Conservation (phyloP, 176 grass and related monocot genomes). For the Cenchrus purpureus region DNA sequence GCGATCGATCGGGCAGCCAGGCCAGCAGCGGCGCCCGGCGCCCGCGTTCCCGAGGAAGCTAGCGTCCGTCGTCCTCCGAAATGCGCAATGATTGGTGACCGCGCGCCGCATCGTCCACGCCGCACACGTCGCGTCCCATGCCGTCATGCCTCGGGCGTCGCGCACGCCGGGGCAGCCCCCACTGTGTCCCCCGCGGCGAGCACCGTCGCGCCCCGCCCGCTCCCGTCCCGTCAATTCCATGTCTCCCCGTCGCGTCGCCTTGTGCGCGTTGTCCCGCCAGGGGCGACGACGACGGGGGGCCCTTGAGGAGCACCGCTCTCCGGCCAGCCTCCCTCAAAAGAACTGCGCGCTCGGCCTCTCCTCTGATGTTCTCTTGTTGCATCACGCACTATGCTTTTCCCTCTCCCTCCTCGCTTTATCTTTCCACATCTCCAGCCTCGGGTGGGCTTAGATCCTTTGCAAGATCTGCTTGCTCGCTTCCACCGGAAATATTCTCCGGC, state of each 20-base stretch:
- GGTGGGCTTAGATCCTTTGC: conserved; percentile 24
- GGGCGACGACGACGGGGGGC: not conserved
- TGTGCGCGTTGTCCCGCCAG: not conserved
- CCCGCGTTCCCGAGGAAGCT: conserved; percentile 26
- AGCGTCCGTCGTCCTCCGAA: not conserved
- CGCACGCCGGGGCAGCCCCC: conserved; percentile 42
- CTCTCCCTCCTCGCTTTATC: not conserved
- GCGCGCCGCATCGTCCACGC: conserved; percentile 28
- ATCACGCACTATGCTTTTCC: conserved; percentile 25
- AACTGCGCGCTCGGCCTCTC: conserved; percentile 32
- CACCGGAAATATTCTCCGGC: conserved; percentile 47
- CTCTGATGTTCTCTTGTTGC: conserved; percentile 35
- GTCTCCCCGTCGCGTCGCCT: conserved; percentile 45
- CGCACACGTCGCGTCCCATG: conserved; percentile 51
- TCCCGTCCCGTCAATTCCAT: conserved; percentile 56
- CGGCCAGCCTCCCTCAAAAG: conserved; percentile 57
- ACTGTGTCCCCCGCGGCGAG: conserved; percentile 50
- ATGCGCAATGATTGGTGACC: conserved; percentile 48
- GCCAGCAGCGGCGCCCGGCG: not conserved
- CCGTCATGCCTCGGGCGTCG: conserved; percentile 45
- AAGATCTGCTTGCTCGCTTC: conserved; percentile 54
- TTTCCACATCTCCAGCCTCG: conserved; percentile 28
- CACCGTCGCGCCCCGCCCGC: conserved; percentile 39
- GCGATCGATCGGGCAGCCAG: not conserved
- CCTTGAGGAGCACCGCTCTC: not conserved